Evolutionary conservation across 1,284 basidiomycete species (phyloP), one percentile per base, ranked within the genome.

Genomic region (Amylostereum areolatum): DNA sequence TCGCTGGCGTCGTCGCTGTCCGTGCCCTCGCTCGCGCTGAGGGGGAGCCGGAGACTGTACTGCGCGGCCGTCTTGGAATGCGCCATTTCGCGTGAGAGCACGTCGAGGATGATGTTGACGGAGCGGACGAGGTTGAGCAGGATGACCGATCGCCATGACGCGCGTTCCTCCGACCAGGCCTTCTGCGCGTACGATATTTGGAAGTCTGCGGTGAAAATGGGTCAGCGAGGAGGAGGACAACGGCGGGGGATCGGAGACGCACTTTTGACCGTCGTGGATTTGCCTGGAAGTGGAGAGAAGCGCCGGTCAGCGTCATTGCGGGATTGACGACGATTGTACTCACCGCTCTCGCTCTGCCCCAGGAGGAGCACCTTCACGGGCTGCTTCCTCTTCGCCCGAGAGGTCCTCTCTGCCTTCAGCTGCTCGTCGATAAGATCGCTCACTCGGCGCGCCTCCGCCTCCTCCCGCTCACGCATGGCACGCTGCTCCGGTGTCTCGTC

Each of bases 201-300:
- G 47, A 74, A 73, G 52, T 72, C 72, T 73, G 28, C 5, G 18
- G 48, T 32, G 25, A 40, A 28, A 12, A 10, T 5, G 40, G 43
- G 25, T 9, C 5, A 27, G 4, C 10, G 31, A 52, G 30, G 46
- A 48, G 49, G 54, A 55, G 37, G 18, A 18, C 18, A 18, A 31
- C 32, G 55, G 35, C 31, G 31, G 49, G 12, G 33, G 37, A 37
- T 9, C 44, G 2, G 11, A 12, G 11, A 68, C 75, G 47, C 58
- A 81, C 82, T 85, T 62, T 84, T 84, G 44, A 84, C 66, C 2
- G 80, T 83, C 5, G 82, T 84, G 0, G 78, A 81, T 62, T 84
- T 83, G 24, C 77, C 77, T 79, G 34, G n/a, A 28, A 18, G 18
- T 18, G 18, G 18, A 18, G 7, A 43, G 24, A 8, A 12, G 1